phyloP scores from a whole-genome alignment of 345 rosid genomes.

The Aegle marmelos region DNA sequence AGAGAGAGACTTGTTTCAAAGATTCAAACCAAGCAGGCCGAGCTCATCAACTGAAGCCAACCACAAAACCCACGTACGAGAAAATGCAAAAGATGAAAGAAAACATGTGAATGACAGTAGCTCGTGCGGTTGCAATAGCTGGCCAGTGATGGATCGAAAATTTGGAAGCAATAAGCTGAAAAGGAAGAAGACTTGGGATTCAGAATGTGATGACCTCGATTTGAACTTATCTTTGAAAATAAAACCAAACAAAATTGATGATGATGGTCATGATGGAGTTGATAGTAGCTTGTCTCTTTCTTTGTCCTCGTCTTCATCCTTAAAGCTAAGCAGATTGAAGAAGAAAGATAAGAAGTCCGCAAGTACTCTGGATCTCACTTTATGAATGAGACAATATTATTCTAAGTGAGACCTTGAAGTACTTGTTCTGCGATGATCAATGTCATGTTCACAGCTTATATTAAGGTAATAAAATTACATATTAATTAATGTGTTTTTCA shows the following conservation, averaged over 20 bases:
- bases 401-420: slow-evolving; percentile 76
- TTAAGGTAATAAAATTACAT: neutral
- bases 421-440: slow-evolving; percentile 33
- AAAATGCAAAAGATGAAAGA: slow-evolving; percentile 20
- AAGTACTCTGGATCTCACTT: slow-evolving; percentile 86
- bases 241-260: slow-evolving; percentile 15
- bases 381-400: slow-evolving; percentile 56
- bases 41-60: slow-evolving; percentile 21
- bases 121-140: neutral
- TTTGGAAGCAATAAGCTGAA: slow-evolving; percentile 26
- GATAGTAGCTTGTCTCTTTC: slow-evolving; percentile 61
- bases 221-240: slow-evolving; percentile 66
- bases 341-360: slow-evolving; percentile 33
- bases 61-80: slow-evolving; percentile 12
- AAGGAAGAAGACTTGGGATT: slow-evolving; percentile 44
- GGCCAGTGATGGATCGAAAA: slow-evolving; percentile 17
- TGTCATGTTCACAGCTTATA: neutral
- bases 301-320: slow-evolving; percentile 46
- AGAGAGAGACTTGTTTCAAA: slow-evolving; percentile 25
- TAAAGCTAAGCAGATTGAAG: slow-evolving; percentile 37
- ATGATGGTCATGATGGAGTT: slow-evolving; percentile 9
- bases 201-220: slow-evolving; percentile 39
- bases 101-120: neutral
- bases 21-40: slow-evolving; percentile 29
- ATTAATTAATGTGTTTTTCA: neutral